A percentile compares a stretch with the other conserved stretches of the same genome.
These are phyloP conservation scores for Cadophora luteo-olivacea DNA, from an alignment of 2,329 filamentous ascomycete species.

Conservation along the genomic window DNA sequence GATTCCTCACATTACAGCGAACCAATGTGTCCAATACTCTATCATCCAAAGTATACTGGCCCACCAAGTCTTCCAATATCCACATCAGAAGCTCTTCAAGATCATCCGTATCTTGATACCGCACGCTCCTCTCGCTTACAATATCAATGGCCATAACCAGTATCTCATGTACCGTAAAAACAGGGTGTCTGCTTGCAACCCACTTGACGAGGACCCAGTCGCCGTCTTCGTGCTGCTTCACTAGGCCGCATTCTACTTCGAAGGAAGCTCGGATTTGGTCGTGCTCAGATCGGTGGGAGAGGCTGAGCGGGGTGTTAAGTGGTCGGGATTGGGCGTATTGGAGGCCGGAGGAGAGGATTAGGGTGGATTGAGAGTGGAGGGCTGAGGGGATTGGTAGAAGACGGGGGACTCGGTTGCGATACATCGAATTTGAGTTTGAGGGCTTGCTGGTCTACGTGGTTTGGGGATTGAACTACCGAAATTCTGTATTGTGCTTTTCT, in stretches of 20 bases:
- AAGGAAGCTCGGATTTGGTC: neutral
- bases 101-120: too few relatives aligned
- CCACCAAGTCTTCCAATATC: neutral
- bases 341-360: neutral
- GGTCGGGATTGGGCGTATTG: neutral
- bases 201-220: constrained; percentile 14
- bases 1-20: neutral
- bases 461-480: too few relatives aligned
- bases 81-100: neutral
- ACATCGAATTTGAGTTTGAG: too few relatives aligned
- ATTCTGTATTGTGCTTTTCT: too few relatives aligned
- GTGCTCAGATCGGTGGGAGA: neutral
- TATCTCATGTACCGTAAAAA: neutral
- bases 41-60: neutral
- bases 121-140: neutral
- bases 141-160: neutral
- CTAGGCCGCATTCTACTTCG: constrained; percentile 6
- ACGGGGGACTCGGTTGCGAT: too few relatives aligned
- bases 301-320: neutral
- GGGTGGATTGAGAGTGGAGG: neutral
- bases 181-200: neutral
- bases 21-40: neutral
- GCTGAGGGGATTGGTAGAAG: neutral
- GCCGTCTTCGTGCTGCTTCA: neutral
- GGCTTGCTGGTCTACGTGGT: too few relatives aligned